Base-by-base conservation (phyloP, 2,329 filamentous ascomycete species). In the Pseudopyricularia cyperi region DNA sequence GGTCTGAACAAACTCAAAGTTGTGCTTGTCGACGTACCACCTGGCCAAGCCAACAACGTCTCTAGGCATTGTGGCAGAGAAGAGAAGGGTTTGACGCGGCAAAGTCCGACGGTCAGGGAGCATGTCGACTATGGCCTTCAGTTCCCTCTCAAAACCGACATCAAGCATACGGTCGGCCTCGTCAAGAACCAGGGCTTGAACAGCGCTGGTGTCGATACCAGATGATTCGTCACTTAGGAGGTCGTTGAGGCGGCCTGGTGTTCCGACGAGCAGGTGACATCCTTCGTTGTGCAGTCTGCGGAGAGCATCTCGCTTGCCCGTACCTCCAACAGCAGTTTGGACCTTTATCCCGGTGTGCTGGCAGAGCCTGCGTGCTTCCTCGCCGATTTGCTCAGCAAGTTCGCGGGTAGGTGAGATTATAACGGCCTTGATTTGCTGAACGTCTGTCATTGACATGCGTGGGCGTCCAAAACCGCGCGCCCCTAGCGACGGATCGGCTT, bases 141-240 rank as follows among this genome's bases (percentile, higher is more conserved):
- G 75, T 52, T 82, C 83, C 34, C 73, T 71, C 53, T 83, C 73
- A 61, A 91, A 91, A 2, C 87, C 93, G 74, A 95, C 93, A 71
- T 98, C 93, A 64, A 98, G 79, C 87, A 98, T 96, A 60, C 93
- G 87, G 69, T 98, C 93, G 61, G 93, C 93, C 75, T 98, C 93
- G 60, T 98, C 93, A 47, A 98, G 83, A 57, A 97, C 89, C 46
- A 98, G 76, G 59, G 93, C 53, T 65, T 89, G 86, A 73, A 97
- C 84, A 66, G 87, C 90, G 66, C 63, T 89, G 67, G 87, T 86
- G 22, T 72, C 71, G 37, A 95, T 78, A 24, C 79, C 76, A 53
- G 74, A 79, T 52, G 64, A 62, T 0, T 71, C 68, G 61, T 95
- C 88, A 3, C 75, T 75, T 26, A 96, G 74, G 37, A 95, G 74